phyloP scores from a whole-genome alignment of 805 yeast genomes.

The Kazachstania bromeliacearum region DNA sequence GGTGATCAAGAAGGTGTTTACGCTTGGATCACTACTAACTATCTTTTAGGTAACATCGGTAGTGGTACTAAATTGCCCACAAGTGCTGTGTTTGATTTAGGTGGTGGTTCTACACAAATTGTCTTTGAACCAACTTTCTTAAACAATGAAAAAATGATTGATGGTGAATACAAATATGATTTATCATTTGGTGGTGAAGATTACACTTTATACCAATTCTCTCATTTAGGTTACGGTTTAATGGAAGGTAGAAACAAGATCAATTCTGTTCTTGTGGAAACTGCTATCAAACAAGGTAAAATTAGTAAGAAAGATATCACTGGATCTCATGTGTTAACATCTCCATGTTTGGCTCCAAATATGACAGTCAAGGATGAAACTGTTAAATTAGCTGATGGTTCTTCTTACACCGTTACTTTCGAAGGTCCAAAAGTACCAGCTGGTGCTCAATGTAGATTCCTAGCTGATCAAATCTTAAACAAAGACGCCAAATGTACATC shows the following conservation, averaged over 20 bases:
- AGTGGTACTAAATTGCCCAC: constrained; percentile 62
- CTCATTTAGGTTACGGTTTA: constrained; percentile 92
- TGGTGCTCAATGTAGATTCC: constrained; percentile 75
- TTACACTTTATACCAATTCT: constrained; percentile 80
- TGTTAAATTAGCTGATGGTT: constrained; percentile 46
- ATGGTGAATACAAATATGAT: constrained; percentile 82
- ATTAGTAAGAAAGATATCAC: constrained; percentile 32
- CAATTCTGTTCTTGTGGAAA: constrained; percentile 52
- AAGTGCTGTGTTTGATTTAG: constrained; percentile 94
- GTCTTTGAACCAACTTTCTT: constrained; percentile 88
- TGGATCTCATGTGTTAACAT: constrained; percentile 41
- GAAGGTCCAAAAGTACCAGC: constrained; percentile 55
- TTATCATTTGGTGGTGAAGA: constrained; percentile 73
- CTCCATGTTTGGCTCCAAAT: constrained; percentile 88
- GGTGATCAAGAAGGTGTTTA: constrained; percentile 97
- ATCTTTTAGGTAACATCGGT: constrained; percentile 88
- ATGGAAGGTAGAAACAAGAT: constrained; percentile 87
- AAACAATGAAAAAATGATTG: constrained; percentile 54
- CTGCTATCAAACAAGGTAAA: constrained; percentile 35
- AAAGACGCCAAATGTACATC: constrained; percentile 69
- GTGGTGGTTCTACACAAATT: constrained; percentile 98
- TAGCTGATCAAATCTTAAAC: constrained; percentile 75
- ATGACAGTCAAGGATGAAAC: constrained; percentile 46
- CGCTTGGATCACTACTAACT: constrained; percentile 97
- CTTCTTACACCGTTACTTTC: constrained; percentile 47